These are phyloP conservation scores for Domatiomyces globalis DNA, from an alignment of 2,329 filamentous ascomycete species.

Conservation along the genomic window DNA sequence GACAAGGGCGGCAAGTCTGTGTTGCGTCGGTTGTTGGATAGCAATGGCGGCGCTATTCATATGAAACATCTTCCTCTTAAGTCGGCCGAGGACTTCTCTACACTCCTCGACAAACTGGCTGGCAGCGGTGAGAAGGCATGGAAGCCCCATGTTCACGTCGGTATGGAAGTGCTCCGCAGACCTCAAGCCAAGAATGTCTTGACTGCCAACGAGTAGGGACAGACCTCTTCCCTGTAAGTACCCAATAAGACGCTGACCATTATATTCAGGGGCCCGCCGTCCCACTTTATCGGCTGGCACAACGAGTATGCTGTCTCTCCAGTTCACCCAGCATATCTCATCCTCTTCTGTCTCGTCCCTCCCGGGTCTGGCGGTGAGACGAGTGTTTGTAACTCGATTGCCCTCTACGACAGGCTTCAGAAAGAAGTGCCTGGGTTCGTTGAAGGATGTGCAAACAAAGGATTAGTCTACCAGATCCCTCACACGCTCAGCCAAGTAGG, in stretches of 20 bases:
- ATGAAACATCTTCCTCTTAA: neutral
- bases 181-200: neutral
- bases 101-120: neutral
- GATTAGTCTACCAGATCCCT: neutral
- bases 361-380: neutral
- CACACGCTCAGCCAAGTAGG: neutral
- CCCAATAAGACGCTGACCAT: neutral
- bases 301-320: neutral
- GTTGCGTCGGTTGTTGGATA: neutral
- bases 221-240: neutral
- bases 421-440: neutral
- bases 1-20: neutral
- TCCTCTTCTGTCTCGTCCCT: neutral
- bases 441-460: neutral
- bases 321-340: neutral
- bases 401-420: neutral
- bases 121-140: neutral
- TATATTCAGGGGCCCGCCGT: neutral
- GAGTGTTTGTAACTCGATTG: neutral
- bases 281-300: neutral
- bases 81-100: neutral
- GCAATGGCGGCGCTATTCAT: neutral
- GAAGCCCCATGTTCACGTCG: neutral
- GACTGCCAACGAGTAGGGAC: neutral
- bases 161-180: neutral